These are phyloP conservation scores for Berkeleyomyces rouxiae DNA, from an alignment of 2,329 filamentous ascomycete species.

Conservation along the genomic window DNA sequence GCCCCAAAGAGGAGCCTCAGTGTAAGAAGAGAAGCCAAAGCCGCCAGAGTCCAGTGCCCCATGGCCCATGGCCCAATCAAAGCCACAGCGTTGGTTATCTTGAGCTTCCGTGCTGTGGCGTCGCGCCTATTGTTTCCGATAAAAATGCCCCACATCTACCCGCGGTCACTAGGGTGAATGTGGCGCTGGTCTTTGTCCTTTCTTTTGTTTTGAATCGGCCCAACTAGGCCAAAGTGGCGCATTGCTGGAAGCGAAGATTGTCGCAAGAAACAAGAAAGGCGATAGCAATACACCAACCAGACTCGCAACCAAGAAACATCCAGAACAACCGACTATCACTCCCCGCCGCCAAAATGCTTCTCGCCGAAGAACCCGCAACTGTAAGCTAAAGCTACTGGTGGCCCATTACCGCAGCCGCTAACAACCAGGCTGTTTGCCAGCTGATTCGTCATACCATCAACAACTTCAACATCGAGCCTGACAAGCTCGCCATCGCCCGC, in stretches of 20 bases:
- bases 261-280: too few species aligned
- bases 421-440: slow-evolving; percentile 26
- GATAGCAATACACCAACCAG: too few species aligned
- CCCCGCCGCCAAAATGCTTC: slow-evolving; percentile 50
- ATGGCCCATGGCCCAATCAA: too few species aligned
- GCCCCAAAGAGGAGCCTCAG: neutral
- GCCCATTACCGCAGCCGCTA: neutral
- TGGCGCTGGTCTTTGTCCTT: neutral
- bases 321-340: too few species aligned
- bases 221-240: slow-evolving; percentile 1
- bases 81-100: neutral
- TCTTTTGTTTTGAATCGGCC: neutral
- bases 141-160: slow-evolving; percentile 1
- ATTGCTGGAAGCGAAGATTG: too few species aligned
- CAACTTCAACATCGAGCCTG: slow-evolving; percentile 88
- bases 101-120: neutral
- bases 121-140: neutral
- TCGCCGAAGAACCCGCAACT: slow-evolving; percentile 81
- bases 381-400: slow-evolving; percentile 32
- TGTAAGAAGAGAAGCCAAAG: neutral
- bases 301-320: neutral
- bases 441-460: slow-evolving; percentile 81
- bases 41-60: neutral
- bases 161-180: neutral
- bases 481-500: slow-evolving; percentile 69